Base-by-base conservation (phyloP, 1,139 yeast species). In the Schwanniomyces etchellsii region DNA sequence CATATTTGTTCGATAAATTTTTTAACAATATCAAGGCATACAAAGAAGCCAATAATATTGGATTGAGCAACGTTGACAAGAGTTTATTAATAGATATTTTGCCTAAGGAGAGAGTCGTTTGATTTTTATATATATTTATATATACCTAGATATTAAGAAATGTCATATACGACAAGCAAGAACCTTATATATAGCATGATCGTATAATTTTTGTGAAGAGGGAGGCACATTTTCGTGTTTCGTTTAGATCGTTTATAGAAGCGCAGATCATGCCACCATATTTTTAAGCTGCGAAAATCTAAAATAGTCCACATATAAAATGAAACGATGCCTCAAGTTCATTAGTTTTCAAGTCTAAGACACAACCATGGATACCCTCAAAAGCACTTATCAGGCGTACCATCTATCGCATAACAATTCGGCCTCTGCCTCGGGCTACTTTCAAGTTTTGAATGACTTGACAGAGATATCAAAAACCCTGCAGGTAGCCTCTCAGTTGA, bases 1-100 rank as follows among this genome's bases (percentile, higher is more conserved):
- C 85, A 4, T 85, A 79, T 60, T 69, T 91, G 57, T 91, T 91
- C 48, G 97, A 91, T 68, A 84, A 79, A 60, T 91, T 85, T 62
- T 79, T 91, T 49, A 74, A 68, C 27, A 72, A 82, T 50, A 80
- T 91, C 42, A 69, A 64, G 26, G 61, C 60, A 26, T 85, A 74
- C 68, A 81, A 74, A 55, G 25, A 40, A 6, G 43, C 37, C 33
- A 62, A 57, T 33, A 71, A 74, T 16, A 57, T 67, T 39, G 64
- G 63, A 40, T 64, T 70, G 46, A 64, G 66, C 33, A 55, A 61
- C 34, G 59, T 63, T 37, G 66, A 63, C 33, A 67, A 69, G 44
- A 72, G 77, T 50, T 68, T 86, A 45, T 68, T 86, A 45, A 83
- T 82, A 28, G 93, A 83, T 48, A 77, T 84, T 35, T 73, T 88